Evolutionary conservation across 2,329 filamentous ascomycete species (phyloP).

Genomic region (Helicocarpus griseus): DNA sequence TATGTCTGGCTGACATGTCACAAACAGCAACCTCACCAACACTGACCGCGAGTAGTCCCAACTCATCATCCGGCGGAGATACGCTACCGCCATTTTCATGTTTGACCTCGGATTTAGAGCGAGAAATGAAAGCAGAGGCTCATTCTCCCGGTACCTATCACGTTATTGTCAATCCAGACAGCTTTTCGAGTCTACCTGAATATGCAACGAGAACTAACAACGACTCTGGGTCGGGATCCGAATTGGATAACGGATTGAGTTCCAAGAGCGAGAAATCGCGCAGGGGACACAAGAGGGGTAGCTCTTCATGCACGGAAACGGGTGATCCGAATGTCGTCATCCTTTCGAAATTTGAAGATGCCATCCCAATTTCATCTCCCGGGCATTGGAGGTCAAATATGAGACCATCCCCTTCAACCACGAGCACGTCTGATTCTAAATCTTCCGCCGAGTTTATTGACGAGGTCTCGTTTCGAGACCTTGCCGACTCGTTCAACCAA

Average conservation of each 20-base stretch:
- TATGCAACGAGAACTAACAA: slow-evolving; percentile 30
- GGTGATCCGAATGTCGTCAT: slow-evolving; percentile 42
- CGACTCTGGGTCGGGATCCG: slow-evolving; percentile 7
- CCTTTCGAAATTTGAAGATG: slow-evolving; percentile 42
- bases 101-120: slow-evolving; percentile 48
- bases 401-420: slow-evolving; percentile 24
- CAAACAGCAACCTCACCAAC: slow-evolving; percentile 22
- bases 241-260: neutral
- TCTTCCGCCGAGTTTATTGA: slow-evolving; percentile 18
- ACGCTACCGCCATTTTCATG: slow-evolving; percentile 45
- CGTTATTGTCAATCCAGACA: slow-evolving; percentile 46
- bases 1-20: slow-evolving; percentile 11
- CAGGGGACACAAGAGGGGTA: slow-evolving; percentile 14
- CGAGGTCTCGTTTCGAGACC: slow-evolving; percentile 16
- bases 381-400: slow-evolving; percentile 20
- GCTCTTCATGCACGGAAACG: slow-evolving; percentile 7
- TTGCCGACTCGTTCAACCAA: slow-evolving; percentile 13
- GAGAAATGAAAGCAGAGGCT: slow-evolving; percentile 46
- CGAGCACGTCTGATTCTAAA: slow-evolving; percentile 21
- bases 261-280: slow-evolving; percentile 20
- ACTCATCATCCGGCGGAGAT: slow-evolving; percentile 30
- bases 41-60: slow-evolving; percentile 18
- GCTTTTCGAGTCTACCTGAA: slow-evolving; percentile 44
- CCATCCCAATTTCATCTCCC: slow-evolving; percentile 20
- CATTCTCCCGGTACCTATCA: slow-evolving; percentile 45